These are phyloP conservation scores for Collybia sordida DNA, from an alignment of 768 basidiomycete species.

Conservation along the genomic window DNA sequence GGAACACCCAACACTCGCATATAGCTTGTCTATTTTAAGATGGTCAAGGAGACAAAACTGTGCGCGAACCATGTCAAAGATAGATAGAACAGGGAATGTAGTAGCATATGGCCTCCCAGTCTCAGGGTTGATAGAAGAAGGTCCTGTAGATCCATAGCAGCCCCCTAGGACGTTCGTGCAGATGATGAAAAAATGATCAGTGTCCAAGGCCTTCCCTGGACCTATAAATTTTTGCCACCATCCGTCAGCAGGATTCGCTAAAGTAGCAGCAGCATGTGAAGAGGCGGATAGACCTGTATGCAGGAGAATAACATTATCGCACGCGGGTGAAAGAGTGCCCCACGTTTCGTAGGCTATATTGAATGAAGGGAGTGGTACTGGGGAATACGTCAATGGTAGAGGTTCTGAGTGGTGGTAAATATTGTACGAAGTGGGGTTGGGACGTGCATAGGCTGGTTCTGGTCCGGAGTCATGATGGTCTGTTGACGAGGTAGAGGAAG, in stretches of 20 bases:
- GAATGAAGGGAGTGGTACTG: slow-evolving; percentile 60
- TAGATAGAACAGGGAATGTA: slow-evolving; percentile 84
- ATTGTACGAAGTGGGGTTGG: slow-evolving; percentile 71
- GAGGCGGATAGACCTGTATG: slow-evolving; percentile 97
- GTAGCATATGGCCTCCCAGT: slow-evolving; percentile 82
- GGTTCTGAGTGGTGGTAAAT: slow-evolving; percentile 62
- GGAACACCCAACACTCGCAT: slow-evolving; percentile 91
- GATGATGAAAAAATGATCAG: slow-evolving; percentile 86
- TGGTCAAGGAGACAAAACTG: slow-evolving; percentile 87
- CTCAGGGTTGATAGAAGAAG: slow-evolving; percentile 75
- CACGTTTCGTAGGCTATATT: slow-evolving; percentile 98
- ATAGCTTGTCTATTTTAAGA: slow-evolving; percentile 79
- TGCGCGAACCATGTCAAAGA: slow-evolving; percentile 97
- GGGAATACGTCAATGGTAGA: slow-evolving; percentile 59
- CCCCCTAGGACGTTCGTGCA: slow-evolving; percentile 98
- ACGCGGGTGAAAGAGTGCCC: slow-evolving; percentile 78
- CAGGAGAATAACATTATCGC: slow-evolving; percentile 89
- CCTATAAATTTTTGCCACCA: slow-evolving; percentile 99
- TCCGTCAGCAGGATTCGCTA: slow-evolving; percentile 74
- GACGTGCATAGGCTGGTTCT: slow-evolving; percentile 81
- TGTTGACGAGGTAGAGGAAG: slow-evolving; percentile 18
- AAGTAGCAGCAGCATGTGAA: slow-evolving; percentile 88
- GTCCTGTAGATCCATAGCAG: slow-evolving; percentile 97
- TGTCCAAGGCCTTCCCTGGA: slow-evolving; percentile 91
- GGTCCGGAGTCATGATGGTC: slow-evolving; percentile 55